Percentiles rank a stretch among this genome's conserved stretches.
These are phyloP conservation scores for Sugiyamaella pinicola DNA, from an alignment of 1,139 yeast species.

Conservation along the genomic window DNA sequence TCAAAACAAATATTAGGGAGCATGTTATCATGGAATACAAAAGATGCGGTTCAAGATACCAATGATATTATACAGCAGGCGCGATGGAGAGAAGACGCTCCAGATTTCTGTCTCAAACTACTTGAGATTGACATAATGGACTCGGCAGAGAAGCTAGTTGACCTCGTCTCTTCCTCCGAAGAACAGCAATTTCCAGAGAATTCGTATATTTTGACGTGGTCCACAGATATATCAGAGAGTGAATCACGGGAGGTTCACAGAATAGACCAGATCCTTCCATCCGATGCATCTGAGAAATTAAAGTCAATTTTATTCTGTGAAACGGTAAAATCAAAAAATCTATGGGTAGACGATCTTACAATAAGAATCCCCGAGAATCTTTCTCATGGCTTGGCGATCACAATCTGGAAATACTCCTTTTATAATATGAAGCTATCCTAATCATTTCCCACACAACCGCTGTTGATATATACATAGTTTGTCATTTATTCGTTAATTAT, in stretches of 20 bases:
- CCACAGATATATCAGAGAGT: neutral
- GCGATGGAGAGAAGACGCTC: constrained; percentile 22
- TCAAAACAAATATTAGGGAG: constrained; percentile 14
- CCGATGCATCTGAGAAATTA: neutral
- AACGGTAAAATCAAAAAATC: constrained; percentile 3
- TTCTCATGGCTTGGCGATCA: constrained; percentile 8
- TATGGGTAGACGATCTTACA: constrained; percentile 3
- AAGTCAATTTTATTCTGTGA: neutral
- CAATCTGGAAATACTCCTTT: constrained; percentile 20
- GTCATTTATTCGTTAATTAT: constrained; percentile 3
- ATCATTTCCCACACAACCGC: neutral
- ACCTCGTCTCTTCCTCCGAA: neutral
- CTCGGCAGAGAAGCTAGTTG: constrained; percentile 12
- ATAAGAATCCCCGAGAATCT: neutral
- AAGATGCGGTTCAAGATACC: constrained; percentile 5
- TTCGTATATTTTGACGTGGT: neutral
- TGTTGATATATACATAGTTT: neutral
- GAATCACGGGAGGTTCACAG: neutral
- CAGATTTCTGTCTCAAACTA: constrained; percentile 20
- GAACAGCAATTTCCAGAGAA: neutral
- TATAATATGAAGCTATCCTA: constrained; percentile 4
- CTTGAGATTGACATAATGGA: constrained; percentile 21
- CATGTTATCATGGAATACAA: constrained; percentile 18
- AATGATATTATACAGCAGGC: neutral
- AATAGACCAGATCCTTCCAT: neutral